Evolutionary conservation across 2,329 filamentous ascomycete genomes (phyloP).

Genomic region (Cladosporium sp.): DNA sequence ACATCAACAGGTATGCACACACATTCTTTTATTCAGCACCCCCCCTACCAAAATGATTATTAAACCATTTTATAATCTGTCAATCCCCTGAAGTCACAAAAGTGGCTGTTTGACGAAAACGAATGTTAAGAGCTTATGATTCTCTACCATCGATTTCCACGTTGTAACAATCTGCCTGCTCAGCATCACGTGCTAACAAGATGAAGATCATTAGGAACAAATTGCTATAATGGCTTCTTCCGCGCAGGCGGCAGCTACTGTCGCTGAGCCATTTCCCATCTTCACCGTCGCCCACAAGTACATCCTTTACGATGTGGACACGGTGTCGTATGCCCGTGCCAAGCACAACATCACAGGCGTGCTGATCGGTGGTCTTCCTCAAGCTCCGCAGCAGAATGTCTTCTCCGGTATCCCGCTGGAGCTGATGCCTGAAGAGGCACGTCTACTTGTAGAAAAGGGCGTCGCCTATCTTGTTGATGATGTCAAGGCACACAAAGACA

Average conservation of each 20-base stretch:
- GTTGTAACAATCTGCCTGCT: neutral
- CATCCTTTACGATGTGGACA: constrained; percentile 82
- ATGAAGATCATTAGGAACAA: constrained; percentile 14
- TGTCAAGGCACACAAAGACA: constrained; percentile 61
- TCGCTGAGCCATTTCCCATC: constrained; percentile 65
- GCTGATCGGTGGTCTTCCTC: constrained; percentile 80
- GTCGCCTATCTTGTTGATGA: constrained; percentile 81
- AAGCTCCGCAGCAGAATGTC: constrained; percentile 90
- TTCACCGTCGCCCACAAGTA: constrained; percentile 76
- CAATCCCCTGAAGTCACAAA: constrained; percentile 65
- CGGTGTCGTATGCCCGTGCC: constrained; percentile 72
- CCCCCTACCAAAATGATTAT: constrained; percentile 8
- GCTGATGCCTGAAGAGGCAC: constrained; percentile 85
- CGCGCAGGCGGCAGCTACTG: constrained; percentile 31
- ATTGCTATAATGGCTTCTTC: constrained; percentile 20
- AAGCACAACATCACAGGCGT: constrained; percentile 81
- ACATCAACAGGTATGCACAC: constrained; percentile 2
- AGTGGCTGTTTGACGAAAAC: constrained; percentile 50
- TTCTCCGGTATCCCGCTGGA: constrained; percentile 86
- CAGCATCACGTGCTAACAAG: neutral
- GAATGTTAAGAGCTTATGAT: constrained; percentile 10
- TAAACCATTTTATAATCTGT: constrained; percentile 59
- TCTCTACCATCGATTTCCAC: neutral
- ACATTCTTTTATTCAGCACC: neutral
- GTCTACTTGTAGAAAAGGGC: constrained; percentile 70